A percentile compares a stretch with the other conserved stretches of the same genome.
These are phyloP conservation scores for Botryosphaeria dothidea DNA, from an alignment of 2,329 filamentous ascomycete genomes.

Conservation along the genomic window DNA sequence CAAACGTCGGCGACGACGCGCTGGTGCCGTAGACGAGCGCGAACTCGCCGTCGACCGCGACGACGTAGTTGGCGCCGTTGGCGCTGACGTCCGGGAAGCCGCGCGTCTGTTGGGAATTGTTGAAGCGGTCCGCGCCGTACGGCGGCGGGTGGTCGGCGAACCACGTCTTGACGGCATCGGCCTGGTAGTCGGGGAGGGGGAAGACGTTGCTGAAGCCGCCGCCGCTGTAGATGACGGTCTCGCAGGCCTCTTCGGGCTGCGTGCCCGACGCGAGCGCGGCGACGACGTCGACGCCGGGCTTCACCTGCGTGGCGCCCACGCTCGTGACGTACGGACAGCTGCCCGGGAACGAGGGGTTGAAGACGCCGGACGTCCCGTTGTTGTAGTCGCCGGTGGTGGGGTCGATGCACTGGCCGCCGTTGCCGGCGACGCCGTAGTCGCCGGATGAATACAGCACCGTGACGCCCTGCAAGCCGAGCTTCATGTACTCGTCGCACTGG, in stretches of 20 bases:
- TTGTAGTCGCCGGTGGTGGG: not conserved
- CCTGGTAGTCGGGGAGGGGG: not conserved
- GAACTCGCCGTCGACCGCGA: not conserved
- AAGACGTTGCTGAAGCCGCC: constrained; percentile 5
- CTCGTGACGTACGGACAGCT: constrained; percentile 33
- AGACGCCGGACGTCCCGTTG: constrained; percentile 19
- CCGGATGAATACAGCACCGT: constrained; percentile 51
- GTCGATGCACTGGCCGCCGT: constrained; percentile 22
- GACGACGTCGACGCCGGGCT: not conserved
- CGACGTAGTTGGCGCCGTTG: not conserved
- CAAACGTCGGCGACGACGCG: constrained; percentile 52
- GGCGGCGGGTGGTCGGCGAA: not conserved
- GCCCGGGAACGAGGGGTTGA: constrained; percentile 29
- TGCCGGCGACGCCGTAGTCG: constrained; percentile 43
- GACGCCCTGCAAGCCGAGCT: constrained; percentile 53
- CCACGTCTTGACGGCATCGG: not conserved
- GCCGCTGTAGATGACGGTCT: not conserved
- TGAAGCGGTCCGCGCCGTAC: not conserved
- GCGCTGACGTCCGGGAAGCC: constrained; percentile 4
- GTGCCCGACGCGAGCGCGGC: not conserved
- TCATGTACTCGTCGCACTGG: not conserved
- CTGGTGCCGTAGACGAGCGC: constrained; percentile 53
- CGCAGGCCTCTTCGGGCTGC: not conserved
- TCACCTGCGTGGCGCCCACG: constrained; percentile 25
- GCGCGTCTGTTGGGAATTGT: not conserved